These are phyloP conservation scores for Symbiodinium natans DNA, from an alignment of 73 alveolate genomes.

Conservation along the genomic window DNA sequence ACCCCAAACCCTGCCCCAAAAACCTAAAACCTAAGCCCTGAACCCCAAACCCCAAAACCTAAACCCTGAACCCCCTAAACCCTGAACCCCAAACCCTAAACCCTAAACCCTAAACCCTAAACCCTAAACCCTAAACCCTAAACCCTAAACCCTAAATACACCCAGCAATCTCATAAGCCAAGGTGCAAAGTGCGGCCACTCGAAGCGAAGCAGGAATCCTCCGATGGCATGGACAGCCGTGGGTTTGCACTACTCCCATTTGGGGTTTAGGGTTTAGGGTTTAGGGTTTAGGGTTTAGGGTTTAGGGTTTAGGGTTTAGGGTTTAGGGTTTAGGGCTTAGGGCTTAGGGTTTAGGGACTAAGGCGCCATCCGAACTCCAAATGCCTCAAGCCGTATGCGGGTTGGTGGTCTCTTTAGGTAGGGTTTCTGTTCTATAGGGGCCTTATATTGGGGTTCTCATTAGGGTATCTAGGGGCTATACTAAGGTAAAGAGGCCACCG, in stretches of 20 bases:
- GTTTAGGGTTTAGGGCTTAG: neutral
- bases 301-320: neutral
- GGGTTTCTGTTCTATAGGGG: too few relatives aligned
- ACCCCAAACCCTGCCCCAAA: too few relatives aligned
- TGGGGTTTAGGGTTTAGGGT: too few relatives aligned
- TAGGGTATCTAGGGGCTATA: too few relatives aligned
- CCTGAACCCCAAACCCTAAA: neutral
- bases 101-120: neutral
- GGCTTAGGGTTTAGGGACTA: neutral
- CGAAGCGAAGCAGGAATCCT: neutral
- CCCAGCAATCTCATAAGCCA: neutral
- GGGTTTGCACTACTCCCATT: too few relatives aligned
- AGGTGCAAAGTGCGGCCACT: neutral
- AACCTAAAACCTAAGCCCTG: too few relatives aligned
- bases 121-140: neutral
- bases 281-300: neutral
- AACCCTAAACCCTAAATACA: neutral
- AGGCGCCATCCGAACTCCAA: too few relatives aligned
- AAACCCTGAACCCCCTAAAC: neutral
- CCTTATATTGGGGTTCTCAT: too few relatives aligned
- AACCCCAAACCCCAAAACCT: neutral
- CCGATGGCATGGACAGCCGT: too few relatives aligned
- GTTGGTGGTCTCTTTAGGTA: too few relatives aligned
- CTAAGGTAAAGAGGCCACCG: too few relatives aligned
- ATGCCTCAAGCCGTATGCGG: too few relatives aligned